Evolutionary conservation across 2,329 filamentous ascomycete genomes (phyloP).

Genomic region (Colletotrichum australisinense): DNA sequence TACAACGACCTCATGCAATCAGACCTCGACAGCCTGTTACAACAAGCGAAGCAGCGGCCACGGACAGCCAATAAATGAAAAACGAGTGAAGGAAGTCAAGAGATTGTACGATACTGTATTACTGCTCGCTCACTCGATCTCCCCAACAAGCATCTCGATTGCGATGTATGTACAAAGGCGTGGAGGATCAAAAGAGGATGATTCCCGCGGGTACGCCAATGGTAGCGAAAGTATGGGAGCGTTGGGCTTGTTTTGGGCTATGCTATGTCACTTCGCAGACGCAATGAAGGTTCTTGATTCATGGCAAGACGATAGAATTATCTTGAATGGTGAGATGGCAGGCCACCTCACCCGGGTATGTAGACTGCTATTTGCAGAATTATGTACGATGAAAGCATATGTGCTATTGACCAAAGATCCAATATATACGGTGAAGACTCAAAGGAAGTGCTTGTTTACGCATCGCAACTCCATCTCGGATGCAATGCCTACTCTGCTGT

Average conservation of each 20-base stretch:
- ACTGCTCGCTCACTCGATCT: background rate
- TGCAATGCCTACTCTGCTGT: background rate
- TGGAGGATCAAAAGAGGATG: background rate
- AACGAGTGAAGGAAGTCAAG: background rate
- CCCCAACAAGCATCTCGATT: background rate
- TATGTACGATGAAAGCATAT: conserved; percentile 29
- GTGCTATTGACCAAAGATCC: conserved; percentile 8
- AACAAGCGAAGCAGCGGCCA: background rate
- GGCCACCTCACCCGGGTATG: conserved; percentile 7
- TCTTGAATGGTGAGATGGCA: conserved; percentile 9
- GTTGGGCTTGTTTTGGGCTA: background rate
- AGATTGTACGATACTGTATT: background rate
- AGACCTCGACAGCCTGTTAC: conserved; percentile 13
- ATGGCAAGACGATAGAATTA: background rate
- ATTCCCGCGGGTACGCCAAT: background rate
- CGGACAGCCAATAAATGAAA: background rate
- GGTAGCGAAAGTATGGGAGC: no score
- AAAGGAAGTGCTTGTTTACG: background rate
- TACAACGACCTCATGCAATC: conserved; percentile 1
- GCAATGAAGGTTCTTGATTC: background rate
- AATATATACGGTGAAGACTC: conserved; percentile 28
- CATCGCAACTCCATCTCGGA: background rate
- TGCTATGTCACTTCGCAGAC: background rate
- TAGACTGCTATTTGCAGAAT: background rate
- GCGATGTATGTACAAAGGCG: background rate